These are phyloP conservation scores for Podospora pseudoanserina DNA, from an alignment of 495 filamentous ascomycete species.

Conservation along the genomic window DNA sequence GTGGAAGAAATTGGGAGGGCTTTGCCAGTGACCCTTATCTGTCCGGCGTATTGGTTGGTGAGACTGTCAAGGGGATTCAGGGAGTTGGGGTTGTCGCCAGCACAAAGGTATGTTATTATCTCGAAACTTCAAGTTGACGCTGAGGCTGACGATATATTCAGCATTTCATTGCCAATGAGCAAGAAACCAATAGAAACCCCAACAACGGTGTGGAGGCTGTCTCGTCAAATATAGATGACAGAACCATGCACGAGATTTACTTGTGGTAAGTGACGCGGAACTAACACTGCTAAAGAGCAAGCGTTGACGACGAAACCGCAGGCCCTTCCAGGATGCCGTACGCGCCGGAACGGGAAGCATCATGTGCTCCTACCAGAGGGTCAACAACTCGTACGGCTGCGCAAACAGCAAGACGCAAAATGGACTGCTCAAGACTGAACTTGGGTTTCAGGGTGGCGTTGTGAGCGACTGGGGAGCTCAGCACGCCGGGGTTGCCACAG, in stretches of 20 bases:
- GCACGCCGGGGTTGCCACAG: conserved; percentile 52
- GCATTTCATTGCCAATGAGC: conserved; percentile 64
- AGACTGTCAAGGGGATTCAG: conserved; percentile 51
- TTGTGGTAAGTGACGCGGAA: conserved; percentile 54
- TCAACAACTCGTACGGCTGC: conserved; percentile 65
- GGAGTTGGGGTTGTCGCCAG: conserved; percentile 52
- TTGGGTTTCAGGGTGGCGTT: conserved; percentile 60
- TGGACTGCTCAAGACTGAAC: conserved; percentile 60
- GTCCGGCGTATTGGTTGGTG: conserved; percentile 42
- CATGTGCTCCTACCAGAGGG: conserved; percentile 68
- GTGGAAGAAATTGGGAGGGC: conserved; percentile 58
- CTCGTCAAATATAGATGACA: conserved; percentile 63
- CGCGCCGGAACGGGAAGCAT: conserved; percentile 57
- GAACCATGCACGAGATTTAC: conserved; percentile 68
- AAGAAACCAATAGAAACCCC: conserved; percentile 60
- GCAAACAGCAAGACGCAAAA: conserved; percentile 60
- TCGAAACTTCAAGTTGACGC: background rate
- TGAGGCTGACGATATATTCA: conserved; percentile 17
- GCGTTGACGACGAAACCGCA: conserved; percentile 14
- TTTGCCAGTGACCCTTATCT: conserved; percentile 51
- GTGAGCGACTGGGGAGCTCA: conserved; percentile 63
- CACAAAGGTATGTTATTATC: conserved; percentile 40
- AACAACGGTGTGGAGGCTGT: conserved; percentile 44
- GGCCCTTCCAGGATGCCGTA: conserved; percentile 64
- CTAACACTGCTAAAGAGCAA: conserved; percentile 26